Evolutionary conservation across 2,329 filamentous ascomycete genomes (phyloP), one percentile per base, ranked within the genome.

Genomic region (Aschersonia sp.): DNA sequence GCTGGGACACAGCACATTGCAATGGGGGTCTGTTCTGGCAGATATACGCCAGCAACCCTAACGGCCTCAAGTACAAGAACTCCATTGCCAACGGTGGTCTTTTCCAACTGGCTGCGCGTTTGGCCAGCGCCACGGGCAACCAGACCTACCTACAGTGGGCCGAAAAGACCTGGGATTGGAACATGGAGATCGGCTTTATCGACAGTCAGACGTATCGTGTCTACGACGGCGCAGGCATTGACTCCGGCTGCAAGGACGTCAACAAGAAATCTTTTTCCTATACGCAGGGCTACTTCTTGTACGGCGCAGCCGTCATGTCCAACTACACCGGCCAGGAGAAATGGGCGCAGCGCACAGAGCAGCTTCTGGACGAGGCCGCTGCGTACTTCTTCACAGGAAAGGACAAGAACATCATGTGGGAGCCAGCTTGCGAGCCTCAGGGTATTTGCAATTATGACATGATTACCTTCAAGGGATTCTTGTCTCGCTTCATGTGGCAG

Each of bases 1-100:
- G 87, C 43, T 92, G 87, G 87, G 80, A 89, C 59, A 71, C 66
- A 0, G 66, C 69, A 0, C 64, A 68, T 40, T 94, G 87, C 57
- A 72, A 70, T 30, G 87, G 87, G 50, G 87, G 87, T 5, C 66
- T 92, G 44, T 72, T 78, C 48, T 90, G 85, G 85, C 87, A 94
- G 67, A 87, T 94, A 54, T 89, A 82, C 61, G 66, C 74, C 1
- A 77, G 75, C 55, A 90, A 94, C 59, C 67, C 69, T 44, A 79
- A 79, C 51, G 87, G 87, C 11, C 81, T 88, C 60, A 73, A 79
- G 57, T 92, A 94, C 74, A 92, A 89, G 65, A 90, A 90, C 66
- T 74, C 80, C 5, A 77, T 89, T 55, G 81, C 81, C 51, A 92
- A 92, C 61, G 86, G 84, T 41, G 81, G 80, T n/a, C 79, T 92